phyloP scores from a whole-genome alignment of 208 protist species.

The Acanthamoeba comandoni region DNA sequence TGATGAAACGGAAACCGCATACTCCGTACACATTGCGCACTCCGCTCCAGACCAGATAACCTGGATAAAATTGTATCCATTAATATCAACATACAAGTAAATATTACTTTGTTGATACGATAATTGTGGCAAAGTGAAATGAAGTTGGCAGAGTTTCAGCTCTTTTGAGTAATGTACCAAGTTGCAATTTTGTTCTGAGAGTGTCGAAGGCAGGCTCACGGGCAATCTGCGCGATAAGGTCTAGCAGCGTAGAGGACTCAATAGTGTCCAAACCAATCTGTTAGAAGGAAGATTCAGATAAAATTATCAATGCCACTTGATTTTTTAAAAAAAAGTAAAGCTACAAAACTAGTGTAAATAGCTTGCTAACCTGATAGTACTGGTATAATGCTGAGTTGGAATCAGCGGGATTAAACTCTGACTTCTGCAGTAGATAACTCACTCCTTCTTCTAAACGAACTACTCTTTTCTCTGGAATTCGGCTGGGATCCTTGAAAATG shows the following conservation, averaged over 20 bases:
- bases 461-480: conserved; percentile 27
- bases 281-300: no score
- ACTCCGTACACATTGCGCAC: conserved; percentile 65
- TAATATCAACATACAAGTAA: not conserved
- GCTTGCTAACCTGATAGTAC: conserved; percentile 53
- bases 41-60: conserved; percentile 68
- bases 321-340: conserved; percentile 38
- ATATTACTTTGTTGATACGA: not conserved
- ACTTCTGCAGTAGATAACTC: conserved; percentile 39
- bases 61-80: no score
- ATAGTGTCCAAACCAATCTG: conserved; percentile 34
- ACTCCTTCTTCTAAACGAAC: conserved; percentile 48
- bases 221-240: conserved; percentile 37
- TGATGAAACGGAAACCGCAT: conserved; percentile 73
- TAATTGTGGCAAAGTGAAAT: not conserved
- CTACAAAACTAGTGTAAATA: not conserved
- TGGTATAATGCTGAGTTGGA: conserved; percentile 67
- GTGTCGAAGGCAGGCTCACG: conserved; percentile 53
- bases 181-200: conserved; percentile 53
- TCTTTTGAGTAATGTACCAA: no score
- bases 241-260: not conserved
- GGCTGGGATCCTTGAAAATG: no score
- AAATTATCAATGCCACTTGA: no score
- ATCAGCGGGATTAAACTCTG: conserved; percentile 20
- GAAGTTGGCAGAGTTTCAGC: no score